Conservation (phyloP, 768 basidiomycete genomes). For the Phylloporus sp. region DNA sequence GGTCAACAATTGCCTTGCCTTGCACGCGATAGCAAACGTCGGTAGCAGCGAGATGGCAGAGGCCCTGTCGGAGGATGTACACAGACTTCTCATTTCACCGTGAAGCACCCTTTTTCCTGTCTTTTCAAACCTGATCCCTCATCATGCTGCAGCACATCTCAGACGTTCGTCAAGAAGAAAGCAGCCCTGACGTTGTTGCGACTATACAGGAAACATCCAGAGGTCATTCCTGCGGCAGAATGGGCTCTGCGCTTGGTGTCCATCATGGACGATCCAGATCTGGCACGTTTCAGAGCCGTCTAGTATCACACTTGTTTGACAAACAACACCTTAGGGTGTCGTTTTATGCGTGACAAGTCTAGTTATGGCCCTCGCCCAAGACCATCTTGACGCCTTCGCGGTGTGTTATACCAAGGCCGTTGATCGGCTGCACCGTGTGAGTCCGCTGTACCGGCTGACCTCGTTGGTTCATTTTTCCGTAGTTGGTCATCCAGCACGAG, state of each 20-base stretch:
- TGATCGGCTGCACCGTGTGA: slow-evolving; percentile 76
- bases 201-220: slow-evolving; percentile 92
- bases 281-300: slow-evolving; percentile 44
- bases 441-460: slow-evolving; percentile 12
- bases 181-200: slow-evolving; percentile 91
- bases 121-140: slow-evolving; percentile 8
- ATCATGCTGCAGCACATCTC: slow-evolving; percentile 66
- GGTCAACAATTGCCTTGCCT: slow-evolving; percentile 90
- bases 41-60: slow-evolving; percentile 99
- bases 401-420: slow-evolving; percentile 96
- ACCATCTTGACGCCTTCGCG: slow-evolving; percentile 83
- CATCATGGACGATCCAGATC: slow-evolving; percentile 90
- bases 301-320: not conserved
- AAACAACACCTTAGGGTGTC: slow-evolving; percentile 63
- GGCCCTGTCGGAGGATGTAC: slow-evolving; percentile 88
- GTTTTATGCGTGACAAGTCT: slow-evolving; percentile 91
- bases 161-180: slow-evolving; percentile 96
- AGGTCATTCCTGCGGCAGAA: slow-evolving; percentile 87
- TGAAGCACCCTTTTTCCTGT: slow-evolving; percentile 35
- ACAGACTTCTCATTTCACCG: slow-evolving; percentile 92
- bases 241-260: slow-evolving; percentile 95
- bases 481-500: slow-evolving; percentile 91
- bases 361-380: slow-evolving; percentile 91
- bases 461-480: slow-evolving; percentile 6
- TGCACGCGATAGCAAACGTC: slow-evolving; percentile 98